Base-by-base conservation (phyloP, 2,329 filamentous ascomycete species). In the Beauveria scarabaeidicola region DNA sequence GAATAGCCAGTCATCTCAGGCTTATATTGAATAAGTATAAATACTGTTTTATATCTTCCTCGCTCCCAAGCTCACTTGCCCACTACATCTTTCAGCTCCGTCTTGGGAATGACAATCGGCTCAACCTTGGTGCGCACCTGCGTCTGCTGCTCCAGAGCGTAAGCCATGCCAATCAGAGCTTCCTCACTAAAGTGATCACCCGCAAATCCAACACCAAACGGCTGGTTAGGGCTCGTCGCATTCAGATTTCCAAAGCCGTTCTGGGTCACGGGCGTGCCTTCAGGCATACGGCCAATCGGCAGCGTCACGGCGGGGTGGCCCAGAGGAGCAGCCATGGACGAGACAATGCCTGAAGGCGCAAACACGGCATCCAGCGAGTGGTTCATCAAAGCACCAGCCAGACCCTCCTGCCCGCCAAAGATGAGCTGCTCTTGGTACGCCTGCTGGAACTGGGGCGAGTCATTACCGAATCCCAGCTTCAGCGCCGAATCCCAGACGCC, bases 121-220 rank as follows among this genome's bases (percentile, higher is more conserved):
- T 63, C 57, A 5, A 70, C 60, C 48, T 64, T 64, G 8, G 65
- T 54, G 15, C 72, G 65, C 2, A 66, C 65, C 36, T 63, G 54
- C 1, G 72, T 86, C 64, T 76, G 73, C 72, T 87, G 84, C 74
- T 90, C 86, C 70, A 83, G 88, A 2, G 84, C 85, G 74, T 86
- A 89, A 8, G 85, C 86, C 67, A 84, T 78, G 1, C 81, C 82
- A 60, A 89, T 81, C 62, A 89, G 67, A 17, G 71, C 76, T 61
- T 80, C 80, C 69, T 89, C 86, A 40, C 75, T 80, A 73, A 82
- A 89, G 50, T 75, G 76, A 1, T 68, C 68, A 0, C 85, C 86
- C 53, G 87, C 72, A 65, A 89, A 89, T 13, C 75, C 76, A 23
- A 89, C 69, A 0, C 86, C 86, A 66, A 88, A 86, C 80, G 77